These are phyloP conservation scores for Ceratobasidium theobromae DNA, from an alignment of 1,284 basidiomycete genomes.

Conservation along the genomic window DNA sequence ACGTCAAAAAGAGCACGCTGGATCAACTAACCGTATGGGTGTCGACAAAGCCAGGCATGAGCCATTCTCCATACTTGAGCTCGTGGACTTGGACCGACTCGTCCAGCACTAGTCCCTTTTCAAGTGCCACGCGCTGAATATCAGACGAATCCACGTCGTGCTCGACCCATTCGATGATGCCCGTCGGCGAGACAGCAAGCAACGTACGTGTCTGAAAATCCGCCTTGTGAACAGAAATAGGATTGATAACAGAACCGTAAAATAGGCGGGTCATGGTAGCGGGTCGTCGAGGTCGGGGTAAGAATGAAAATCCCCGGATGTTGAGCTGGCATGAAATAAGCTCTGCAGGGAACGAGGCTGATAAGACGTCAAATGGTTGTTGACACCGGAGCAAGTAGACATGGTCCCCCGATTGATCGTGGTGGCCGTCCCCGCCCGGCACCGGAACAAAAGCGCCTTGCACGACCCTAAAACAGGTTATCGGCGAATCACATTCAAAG, in stretches of 20 bases:
- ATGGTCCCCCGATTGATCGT: neutral
- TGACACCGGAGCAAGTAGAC: too few relatives aligned
- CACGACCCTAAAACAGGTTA: neutral
- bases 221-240: slow-evolving; percentile 56
- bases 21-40: slow-evolving; percentile 74
- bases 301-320: neutral
- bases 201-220: slow-evolving; percentile 59
- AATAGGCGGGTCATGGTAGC: slow-evolving; percentile 47
- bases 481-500: too few relatives aligned
- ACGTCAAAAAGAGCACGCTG: neutral
- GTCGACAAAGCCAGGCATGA: slow-evolving; percentile 88
- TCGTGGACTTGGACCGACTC: slow-evolving; percentile 47
- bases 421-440: slow-evolving; percentile 27
- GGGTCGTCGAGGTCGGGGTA: neutral
- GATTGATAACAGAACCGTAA: slow-evolving; percentile 69
- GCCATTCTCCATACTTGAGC: slow-evolving; percentile 70
- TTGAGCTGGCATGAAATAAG: neutral
- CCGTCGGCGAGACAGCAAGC: slow-evolving; percentile 58
- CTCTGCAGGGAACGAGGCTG: neutral
- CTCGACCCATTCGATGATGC: slow-evolving; percentile 69
- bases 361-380: slow-evolving; percentile 19
- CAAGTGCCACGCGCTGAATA: slow-evolving; percentile 45
- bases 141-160: slow-evolving; percentile 49
- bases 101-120: slow-evolving; percentile 48
- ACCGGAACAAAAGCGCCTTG: neutral